phyloP scores from a whole-genome alignment of 805 yeast species.

The Candida schatavii region DNA sequence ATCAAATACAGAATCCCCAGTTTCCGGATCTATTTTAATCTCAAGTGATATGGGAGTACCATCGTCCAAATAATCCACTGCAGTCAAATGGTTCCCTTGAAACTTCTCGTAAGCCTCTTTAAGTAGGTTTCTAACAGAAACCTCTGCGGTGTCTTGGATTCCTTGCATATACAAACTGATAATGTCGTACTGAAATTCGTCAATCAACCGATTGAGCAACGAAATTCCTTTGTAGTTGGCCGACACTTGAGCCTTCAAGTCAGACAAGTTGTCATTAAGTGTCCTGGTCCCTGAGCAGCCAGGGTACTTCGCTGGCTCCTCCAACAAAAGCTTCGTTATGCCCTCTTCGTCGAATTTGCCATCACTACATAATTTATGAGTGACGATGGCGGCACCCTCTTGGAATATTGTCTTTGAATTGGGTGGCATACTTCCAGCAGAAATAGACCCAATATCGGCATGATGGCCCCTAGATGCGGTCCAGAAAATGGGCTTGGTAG shows the following conservation, averaged over 20 bases:
- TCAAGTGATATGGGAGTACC: conserved; percentile 65
- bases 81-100: conserved; percentile 40
- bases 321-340: conserved; percentile 57
- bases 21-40: conserved; percentile 45
- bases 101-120: conserved; percentile 36
- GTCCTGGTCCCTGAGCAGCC: conserved; percentile 91
- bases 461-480: conserved; percentile 96
- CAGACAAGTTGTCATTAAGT: conserved; percentile 75
- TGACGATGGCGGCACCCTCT: conserved; percentile 86
- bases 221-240: conserved; percentile 85
- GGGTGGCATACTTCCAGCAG: conserved; percentile 96
- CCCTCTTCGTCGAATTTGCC: conserved; percentile 76
- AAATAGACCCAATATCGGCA: conserved; percentile 89
- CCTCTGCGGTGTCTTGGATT: conserved; percentile 34
- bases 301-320: conserved; percentile 75
- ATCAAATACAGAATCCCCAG: conserved; percentile 71
- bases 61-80: conserved; percentile 74
- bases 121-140: conserved; percentile 30
- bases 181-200: conserved; percentile 54
- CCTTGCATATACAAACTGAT: conserved; percentile 35
- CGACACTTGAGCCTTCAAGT: conserved; percentile 56
- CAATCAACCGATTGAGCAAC: conserved; percentile 56
- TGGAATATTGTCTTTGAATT: conserved; percentile 79
- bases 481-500: conserved; percentile 65
- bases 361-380: conserved; percentile 64